Evolutionary conservation across 2,329 filamentous ascomycete genomes (phyloP), one percentile per base, ranked within the genome.

Genomic region (Meredithiella fracta): DNA sequence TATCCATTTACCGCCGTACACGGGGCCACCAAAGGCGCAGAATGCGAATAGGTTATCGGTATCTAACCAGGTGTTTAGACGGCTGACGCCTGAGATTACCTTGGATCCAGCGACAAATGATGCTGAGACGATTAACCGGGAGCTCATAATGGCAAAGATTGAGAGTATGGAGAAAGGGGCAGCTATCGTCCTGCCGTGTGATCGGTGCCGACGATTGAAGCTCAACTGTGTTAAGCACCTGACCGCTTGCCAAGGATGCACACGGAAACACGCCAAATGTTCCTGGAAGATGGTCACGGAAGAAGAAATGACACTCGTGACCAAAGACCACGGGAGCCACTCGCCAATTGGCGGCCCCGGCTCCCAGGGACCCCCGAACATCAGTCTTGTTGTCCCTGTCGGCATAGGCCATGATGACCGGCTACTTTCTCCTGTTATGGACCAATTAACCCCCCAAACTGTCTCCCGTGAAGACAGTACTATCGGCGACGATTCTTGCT

Each of bases 221-320:
- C 86, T 89, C 70, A 80, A 87, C 58, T 94, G 88, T 60, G 72
- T 90, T 51, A 94, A 94, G 68, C 86, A 94, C 60, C 72, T 92
- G 40, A 94, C 87, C 0, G 86, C 87, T 7, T 94, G 89, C 64
- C 80, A 84, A 67, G 87, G 86, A 22, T 94, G 88, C 67, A 94
- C 88, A 0, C 90, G 86, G 66, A 94, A 94, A 66, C 88, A 94
- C 65, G 86, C 86, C 20, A 90, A 89, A 63, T 94, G 88, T 66
- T 82, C 81, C 14, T 94, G 88, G 88, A 85, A 82, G 61, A 80
- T 85, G 47, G 79, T 92, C n/a, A 81, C 79, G 15, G 80, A 86
- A 31, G 82, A 84, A 2, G 89, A 94, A 59, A 63, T 71, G 26
- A 63, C 63, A 2, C 42, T 52, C 17, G 57, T 58, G 17, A 55